Base-by-base conservation (phyloP, 2,329 filamentous ascomycete species). In the Phoma sp. region DNA sequence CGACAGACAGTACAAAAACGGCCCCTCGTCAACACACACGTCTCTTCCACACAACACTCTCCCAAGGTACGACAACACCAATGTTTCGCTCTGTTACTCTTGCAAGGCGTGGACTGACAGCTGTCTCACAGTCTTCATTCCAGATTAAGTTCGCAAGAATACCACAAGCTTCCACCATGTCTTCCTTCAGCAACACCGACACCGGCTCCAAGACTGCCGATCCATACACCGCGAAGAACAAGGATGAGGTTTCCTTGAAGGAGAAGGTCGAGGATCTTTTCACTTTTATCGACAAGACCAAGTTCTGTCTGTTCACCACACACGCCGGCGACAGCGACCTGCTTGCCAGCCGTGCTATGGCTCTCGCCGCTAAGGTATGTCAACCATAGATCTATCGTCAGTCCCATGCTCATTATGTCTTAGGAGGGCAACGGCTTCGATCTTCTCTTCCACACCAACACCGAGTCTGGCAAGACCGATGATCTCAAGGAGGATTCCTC, bases 291-390 rank as follows among this genome's bases (percentile, higher is more conserved):
- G 81, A 84, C 33, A 80, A 82, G 58, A 84, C 82, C 79, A 96
- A 96, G 77, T 96, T 91, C 72, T 90, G 89, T 75, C 90, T 96
- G 88, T 87, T 96, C 86, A 95, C 91, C 7, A 96, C 92, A 22
- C 82, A 87, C 44, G 86, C 88, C 43, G 79, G 83, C 2, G 79
- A 82, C 32, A 84, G 81, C 0, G 88, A 87, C 10, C 81, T 86
- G 44, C 79, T 96, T 11, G 86, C 89, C 4, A 93, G 89, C n/a
- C 82, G 92, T 61, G 91, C 88, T 74, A 96, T 96, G 92, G 90
- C 90, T 4, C 75, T 96, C 11, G 90, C 90, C 13, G 90, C 85
- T 11, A 89, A 89, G 76, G 90, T 92, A 79, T 29, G 78, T 41
- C 14, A 35, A 7, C 8, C 2, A 1, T 8, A 14, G 32, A 6